Base-by-base conservation (phyloP, 2,329 filamentous ascomycete genomes). In the Xylaria sp. region DNA sequence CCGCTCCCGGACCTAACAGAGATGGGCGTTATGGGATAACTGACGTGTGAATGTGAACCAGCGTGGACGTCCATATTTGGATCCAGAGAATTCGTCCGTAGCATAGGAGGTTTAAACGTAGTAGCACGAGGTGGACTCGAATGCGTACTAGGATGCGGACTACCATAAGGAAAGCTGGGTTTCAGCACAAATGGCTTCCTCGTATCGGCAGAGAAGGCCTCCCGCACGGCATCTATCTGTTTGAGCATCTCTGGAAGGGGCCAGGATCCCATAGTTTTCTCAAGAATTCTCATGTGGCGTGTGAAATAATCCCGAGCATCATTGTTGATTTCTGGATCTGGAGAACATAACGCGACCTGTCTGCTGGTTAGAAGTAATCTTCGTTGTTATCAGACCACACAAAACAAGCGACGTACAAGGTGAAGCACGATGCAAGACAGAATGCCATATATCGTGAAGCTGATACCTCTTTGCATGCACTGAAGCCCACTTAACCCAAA, bases 401-500 rank as follows among this genome's bases (percentile, higher is more conserved):
- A 64, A 66, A 41, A 41, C 46, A 63, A 59, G 50, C 34, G 58
- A 87, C 93, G 81, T 85, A 98, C 95, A 81, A 98, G 82, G 80
- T 98, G 94, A 64, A 98, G 87, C 81, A 98, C 94, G 28, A 95
- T 94, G 83, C 94, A 97, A 0, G 94, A 96, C 55, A 98, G 83
- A 31, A 97, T 90, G 65, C 91, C 90, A 77, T 98, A 98, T n/a
- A 98, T 94, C 6, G 93, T 94, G 77, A 97, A 98, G 80, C 94
- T 97, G 78, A 97, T 94, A 48, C 95, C 95, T 73, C 95, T 88
- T 76, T 95, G 91, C 95, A 98, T 98, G 81, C 91, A 97, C 74
- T 96, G 86, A 18, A 98, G 84, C 0, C 94, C 95, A 18, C 88
- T 88, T 69, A 97, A 83, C 2, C 94, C 93, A 79, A 91, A 97